Evolutionary conservation across 192 early-diverging fungal genomes (phyloP), one percentile per base, ranked within the genome.

Genomic region (Coemansia guatemalensis): DNA sequence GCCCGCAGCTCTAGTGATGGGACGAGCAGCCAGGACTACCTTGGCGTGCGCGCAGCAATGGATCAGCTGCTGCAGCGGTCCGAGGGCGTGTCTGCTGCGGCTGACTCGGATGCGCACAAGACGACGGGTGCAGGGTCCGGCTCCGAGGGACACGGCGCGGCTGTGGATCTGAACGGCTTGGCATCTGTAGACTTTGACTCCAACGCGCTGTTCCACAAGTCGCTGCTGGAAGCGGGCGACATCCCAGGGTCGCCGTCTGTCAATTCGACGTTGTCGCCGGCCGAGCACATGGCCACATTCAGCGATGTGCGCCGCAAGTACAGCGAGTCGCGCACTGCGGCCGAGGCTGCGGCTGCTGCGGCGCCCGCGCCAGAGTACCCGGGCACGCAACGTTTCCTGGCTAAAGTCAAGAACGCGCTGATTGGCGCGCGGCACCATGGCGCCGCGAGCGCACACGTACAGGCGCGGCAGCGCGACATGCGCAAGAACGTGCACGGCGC

Each of bases 161-260:
- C 62, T 26, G 53, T 54, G 6, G 67, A 58, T 0, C 56, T 72
- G 50, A 67, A 69, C 48, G 56, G 32, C n/a, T 73, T 78, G 72
- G 67, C 75, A 25, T 59, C 66, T 1, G 70, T 78, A 23, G 73
- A 69, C 3, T 73, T 78, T 63, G 75, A 78, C 23, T 69, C 64
- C 8, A 60, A 56, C 20, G 41, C 62, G 55, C 51, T 78, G 57
- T 78, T 78, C 70, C 62, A 53, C n/a, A 58, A 73, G 64, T 66
- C 67, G 49, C 47, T 71, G 21, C 30, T 69, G 6, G 57, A 24
- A 57, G 59, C 33, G 58, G 58, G 7, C 39, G 48, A 41, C 32
- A 23, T 8, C 55, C 56, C 9, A 27, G 35, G 35, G 56, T 30
- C 57, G 64, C 22, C 53, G 33, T 25, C 67, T 20, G 59, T 44